Percentiles rank a stretch among this genome's conserved stretches.
These are phyloP conservation scores for Globomyces pollinis-pini DNA, from an alignment of 192 early-diverging fungal species.

Conservation along the genomic window DNA sequence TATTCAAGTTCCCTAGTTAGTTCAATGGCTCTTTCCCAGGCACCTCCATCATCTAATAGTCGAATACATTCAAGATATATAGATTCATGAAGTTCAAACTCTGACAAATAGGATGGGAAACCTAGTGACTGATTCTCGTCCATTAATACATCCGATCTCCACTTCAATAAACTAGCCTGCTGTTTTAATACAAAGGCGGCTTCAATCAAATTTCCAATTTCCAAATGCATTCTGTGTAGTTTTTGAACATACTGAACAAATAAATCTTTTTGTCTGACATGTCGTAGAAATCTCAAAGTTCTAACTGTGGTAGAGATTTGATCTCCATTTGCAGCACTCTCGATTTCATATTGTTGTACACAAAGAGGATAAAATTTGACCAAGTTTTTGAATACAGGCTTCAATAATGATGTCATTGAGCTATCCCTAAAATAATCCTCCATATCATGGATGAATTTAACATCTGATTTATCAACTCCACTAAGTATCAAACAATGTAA, in stretches of 20 bases:
- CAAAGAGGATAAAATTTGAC: not conserved
- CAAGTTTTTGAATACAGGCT: no score
- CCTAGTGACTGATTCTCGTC: slow-evolving; percentile 45
- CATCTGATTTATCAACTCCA: no score
- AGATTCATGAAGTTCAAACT: slow-evolving; percentile 57
- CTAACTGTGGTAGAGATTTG: slow-evolving; percentile 52
- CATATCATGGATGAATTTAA: no score
- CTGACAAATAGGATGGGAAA: slow-evolving; percentile 34
- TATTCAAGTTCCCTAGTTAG: slow-evolving; percentile 53
- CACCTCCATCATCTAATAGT: slow-evolving; percentile 52
- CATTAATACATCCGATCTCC: slow-evolving; percentile 44
- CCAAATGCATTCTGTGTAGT: slow-evolving; percentile 49
- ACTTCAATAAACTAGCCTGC: slow-evolving; percentile 58
- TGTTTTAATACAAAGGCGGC: slow-evolving; percentile 60
- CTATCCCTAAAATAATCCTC: no score
- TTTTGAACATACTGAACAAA: slow-evolving; percentile 64
- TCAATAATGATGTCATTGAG: no score
- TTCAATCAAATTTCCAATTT: slow-evolving; percentile 50
- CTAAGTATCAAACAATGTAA: no score
- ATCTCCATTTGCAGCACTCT: slow-evolving; percentile 36
- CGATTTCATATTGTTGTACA: not conserved
- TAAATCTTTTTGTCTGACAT: slow-evolving; percentile 47
- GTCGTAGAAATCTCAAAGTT: slow-evolving; percentile 56
- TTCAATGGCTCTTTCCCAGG: slow-evolving; percentile 67
- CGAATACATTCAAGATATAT: slow-evolving; percentile 52